phyloP scores from a whole-genome alignment of 2,329 filamentous ascomycete species.

The Dryadomyces quercus-mongolicae region DNA sequence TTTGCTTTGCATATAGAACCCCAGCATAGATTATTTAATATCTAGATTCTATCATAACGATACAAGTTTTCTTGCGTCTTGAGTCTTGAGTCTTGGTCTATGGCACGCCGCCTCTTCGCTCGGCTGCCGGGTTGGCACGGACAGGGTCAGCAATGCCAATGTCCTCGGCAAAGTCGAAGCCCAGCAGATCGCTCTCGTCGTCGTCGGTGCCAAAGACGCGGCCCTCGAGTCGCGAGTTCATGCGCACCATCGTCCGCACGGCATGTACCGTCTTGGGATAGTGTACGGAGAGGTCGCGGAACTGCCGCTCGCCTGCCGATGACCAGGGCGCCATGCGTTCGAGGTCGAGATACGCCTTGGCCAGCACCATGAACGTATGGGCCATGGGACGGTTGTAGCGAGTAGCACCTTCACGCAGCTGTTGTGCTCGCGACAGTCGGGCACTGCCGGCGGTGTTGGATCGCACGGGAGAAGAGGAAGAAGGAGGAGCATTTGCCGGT shows the following conservation, averaged over 20 bases:
- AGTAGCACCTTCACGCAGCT: constrained; percentile 25
- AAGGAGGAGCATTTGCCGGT: background rate
- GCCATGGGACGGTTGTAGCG: constrained; percentile 26
- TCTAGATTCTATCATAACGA: too few species aligned
- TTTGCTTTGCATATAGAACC: too few species aligned
- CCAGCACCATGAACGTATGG: constrained; percentile 35
- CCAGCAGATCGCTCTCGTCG: background rate
- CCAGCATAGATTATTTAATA: too few species aligned
- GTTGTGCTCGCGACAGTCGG: constrained; percentile 11
- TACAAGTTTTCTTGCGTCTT: too few species aligned
- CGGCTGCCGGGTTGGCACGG: too few species aligned
- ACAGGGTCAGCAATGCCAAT: background rate
- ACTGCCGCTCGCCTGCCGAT: constrained; percentile 25
- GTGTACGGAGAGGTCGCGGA: constrained; percentile 24
- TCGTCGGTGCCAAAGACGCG: constrained; percentile 11
- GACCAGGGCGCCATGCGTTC: constrained; percentile 38
- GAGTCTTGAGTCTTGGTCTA: too few species aligned
- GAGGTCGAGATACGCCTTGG: constrained; percentile 36
- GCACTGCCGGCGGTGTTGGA: background rate
- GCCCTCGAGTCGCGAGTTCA: constrained; percentile 14
- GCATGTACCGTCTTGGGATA: constrained; percentile 30
- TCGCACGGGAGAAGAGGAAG: background rate
- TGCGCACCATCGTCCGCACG: constrained; percentile 17
- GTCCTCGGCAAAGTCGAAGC: background rate
- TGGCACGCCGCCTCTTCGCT: too few species aligned